Conservation (phyloP, 345 rosid genomes). For the Alliaria petiolata region DNA sequence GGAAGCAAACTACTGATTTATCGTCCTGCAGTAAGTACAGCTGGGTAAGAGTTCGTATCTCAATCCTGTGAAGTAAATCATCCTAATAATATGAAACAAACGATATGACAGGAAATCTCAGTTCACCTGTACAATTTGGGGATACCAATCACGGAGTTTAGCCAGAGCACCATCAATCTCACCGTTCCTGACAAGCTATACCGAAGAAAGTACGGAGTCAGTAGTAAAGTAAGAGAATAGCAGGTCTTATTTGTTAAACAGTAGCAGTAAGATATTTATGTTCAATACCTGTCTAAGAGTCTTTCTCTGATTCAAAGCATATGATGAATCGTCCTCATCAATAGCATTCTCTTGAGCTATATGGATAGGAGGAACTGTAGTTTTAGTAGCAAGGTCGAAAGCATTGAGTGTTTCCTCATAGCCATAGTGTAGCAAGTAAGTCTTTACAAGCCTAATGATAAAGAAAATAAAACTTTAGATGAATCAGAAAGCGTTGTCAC, state of each 20-base stretch:
- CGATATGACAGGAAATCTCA: not conserved
- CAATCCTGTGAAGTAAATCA: not conserved
- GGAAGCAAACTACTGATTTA: slow-evolving; percentile 78
- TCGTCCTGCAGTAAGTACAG: slow-evolving; percentile 63
- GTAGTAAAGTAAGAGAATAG: not conserved
- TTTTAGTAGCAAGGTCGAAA: slow-evolving; percentile 76
- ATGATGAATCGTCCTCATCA: slow-evolving; percentile 53
- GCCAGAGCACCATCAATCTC: slow-evolving; percentile 66
- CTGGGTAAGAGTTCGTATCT: slow-evolving; percentile 18
- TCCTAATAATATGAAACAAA: not conserved
- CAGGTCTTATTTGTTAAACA: not conserved
- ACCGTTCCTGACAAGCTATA: slow-evolving; percentile 81
- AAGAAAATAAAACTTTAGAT: slow-evolving; percentile 10
- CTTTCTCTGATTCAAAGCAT: slow-evolving; percentile 74
- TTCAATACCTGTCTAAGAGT: slow-evolving; percentile 72
- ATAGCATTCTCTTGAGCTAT: slow-evolving; percentile 59
- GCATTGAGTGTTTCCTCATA: slow-evolving; percentile 89
- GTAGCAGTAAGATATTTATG: not conserved
- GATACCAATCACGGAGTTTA: slow-evolving; percentile 74
- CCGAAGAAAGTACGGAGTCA: slow-evolving; percentile 18
- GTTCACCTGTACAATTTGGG: slow-evolving; percentile 77
- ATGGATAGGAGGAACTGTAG: slow-evolving; percentile 62
- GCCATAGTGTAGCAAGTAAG: slow-evolving; percentile 89
- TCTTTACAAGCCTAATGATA: slow-evolving; percentile 71
- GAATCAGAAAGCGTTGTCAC: not conserved